phyloP scores from a whole-genome alignment of 306 rosid species.

The Pyrus pyrifolia region DNA sequence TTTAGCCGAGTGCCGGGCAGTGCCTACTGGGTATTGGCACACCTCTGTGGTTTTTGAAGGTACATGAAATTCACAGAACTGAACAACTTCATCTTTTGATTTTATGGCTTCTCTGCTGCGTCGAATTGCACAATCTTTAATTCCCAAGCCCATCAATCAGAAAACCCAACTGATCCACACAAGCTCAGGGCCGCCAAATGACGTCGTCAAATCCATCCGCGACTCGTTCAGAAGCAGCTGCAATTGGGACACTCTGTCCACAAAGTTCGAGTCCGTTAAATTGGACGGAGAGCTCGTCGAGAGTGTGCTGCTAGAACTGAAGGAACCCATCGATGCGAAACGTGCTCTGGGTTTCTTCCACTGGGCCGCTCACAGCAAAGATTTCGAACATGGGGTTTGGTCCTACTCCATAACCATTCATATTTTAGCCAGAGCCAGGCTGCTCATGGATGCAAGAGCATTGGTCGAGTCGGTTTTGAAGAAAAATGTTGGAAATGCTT shows the following conservation, averaged over 20 bases:
- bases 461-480: constrained; percentile 43
- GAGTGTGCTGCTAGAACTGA: constrained; percentile 37
- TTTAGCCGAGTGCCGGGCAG: too few species aligned
- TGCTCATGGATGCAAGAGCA: constrained; percentile 55
- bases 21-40: too few species aligned
- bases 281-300: constrained; percentile 38
- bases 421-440: constrained; percentile 41
- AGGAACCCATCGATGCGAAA: constrained; percentile 55
- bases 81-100: background rate
- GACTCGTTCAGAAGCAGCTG: constrained; percentile 41
- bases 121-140: background rate
- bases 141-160: constrained; percentile 2
- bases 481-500: constrained; percentile 3
- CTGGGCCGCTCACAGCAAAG: constrained; percentile 47
- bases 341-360: constrained; percentile 74
- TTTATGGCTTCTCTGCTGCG: background rate
- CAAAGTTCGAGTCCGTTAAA: constrained; percentile 26
- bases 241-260: constrained; percentile 49
- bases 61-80: background rate
- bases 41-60: too few species aligned
- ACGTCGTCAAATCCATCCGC: constrained; percentile 24
- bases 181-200: background rate
- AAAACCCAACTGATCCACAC: constrained; percentile 16
- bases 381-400: constrained; percentile 38
- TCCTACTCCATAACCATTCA: constrained; percentile 51